These are phyloP conservation scores for Albugo candida DNA, from an alignment of 352 stramenopile genomes.

Conservation along the genomic window DNA sequence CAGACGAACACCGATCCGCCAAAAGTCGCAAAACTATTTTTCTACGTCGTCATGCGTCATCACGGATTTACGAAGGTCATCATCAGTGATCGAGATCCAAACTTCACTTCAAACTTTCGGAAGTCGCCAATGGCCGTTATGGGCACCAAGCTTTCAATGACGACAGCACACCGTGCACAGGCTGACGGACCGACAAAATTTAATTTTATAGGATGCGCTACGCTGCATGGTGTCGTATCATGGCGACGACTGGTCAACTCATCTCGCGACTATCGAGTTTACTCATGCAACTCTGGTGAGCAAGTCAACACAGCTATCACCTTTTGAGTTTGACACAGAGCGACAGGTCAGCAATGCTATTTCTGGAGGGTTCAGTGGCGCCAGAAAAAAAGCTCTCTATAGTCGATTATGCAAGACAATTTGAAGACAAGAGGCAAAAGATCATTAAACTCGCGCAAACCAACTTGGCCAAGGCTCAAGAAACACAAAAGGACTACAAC, in stretches of 20 bases:
- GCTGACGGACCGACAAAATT: slow-evolving; percentile 5
- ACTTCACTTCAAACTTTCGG: slow-evolving; percentile 6
- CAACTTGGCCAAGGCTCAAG: background rate
- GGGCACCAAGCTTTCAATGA: slow-evolving; percentile 2
- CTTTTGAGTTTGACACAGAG: slow-evolving; percentile 6
- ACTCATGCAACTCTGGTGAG: slow-evolving; percentile 3
- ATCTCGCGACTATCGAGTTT: slow-evolving; percentile 6
- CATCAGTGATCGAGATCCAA: slow-evolving; percentile 1
- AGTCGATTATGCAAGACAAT: background rate
- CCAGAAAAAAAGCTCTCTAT: background rate
- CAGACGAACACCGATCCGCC: background rate
- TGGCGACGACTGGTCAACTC: slow-evolving; percentile 4
- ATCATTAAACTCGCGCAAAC: background rate
- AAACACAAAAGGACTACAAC: background rate
- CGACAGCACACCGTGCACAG: slow-evolving; percentile 1
- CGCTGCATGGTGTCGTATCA: slow-evolving; percentile 8
- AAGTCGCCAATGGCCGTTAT: slow-evolving; percentile 1
- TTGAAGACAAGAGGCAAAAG: background rate
- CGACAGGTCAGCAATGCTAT: background rate
- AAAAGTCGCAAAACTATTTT: background rate
- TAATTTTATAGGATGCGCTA: slow-evolving; percentile 5
- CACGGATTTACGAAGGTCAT: background rate
- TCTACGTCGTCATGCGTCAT: too few species aligned
- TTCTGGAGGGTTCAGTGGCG: background rate
- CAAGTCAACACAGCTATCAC: slow-evolving; percentile 2